phyloP scores from a whole-genome alignment of 1,139 yeast genomes.

The Hyphopichia buzzinii region DNA sequence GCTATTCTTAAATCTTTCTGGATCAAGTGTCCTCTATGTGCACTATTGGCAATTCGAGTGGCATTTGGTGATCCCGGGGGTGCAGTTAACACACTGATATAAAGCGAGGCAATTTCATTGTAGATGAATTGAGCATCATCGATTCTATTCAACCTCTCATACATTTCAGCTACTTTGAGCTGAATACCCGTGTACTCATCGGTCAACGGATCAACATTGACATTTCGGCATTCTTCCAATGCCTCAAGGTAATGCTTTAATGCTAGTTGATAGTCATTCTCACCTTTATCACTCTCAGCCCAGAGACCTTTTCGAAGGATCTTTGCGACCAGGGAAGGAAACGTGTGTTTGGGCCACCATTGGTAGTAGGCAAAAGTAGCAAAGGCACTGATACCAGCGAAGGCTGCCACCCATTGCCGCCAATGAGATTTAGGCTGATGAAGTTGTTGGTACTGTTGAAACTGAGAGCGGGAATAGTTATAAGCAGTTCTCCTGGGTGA shows the following conservation, averaged over 20 bases:
- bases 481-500: slow-evolving; percentile 8
- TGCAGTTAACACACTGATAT: slow-evolving; percentile 54
- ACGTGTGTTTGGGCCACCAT: slow-evolving; percentile 62
- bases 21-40: slow-evolving; percentile 55
- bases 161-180: slow-evolving; percentile 83
- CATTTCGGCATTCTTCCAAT: slow-evolving; percentile 38
- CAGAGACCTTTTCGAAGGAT: slow-evolving; percentile 71
- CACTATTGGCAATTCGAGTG: slow-evolving; percentile 19
- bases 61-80: slow-evolving; percentile 21
- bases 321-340: slow-evolving; percentile 60
- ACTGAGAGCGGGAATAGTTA: slow-evolving; percentile 12
- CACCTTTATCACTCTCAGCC: slow-evolving; percentile 79
- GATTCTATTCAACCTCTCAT: slow-evolving; percentile 58
- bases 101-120: slow-evolving; percentile 63
- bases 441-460: slow-evolving; percentile 13
- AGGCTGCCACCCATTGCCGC: slow-evolving; percentile 22
- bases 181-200: slow-evolving; percentile 72
- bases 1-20: slow-evolving; percentile 72
- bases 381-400: slow-evolving; percentile 13
- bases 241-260: slow-evolving; percentile 65
- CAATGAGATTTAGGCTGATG: slow-evolving; percentile 18
- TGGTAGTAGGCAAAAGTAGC: slow-evolving; percentile 43
- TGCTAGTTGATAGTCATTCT: slow-evolving; percentile 63
- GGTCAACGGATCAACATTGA: slow-evolving; percentile 47
- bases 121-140: slow-evolving; percentile 66